Evolutionary conservation across 2,329 filamentous ascomycete species (phyloP).

Genomic region (Sphaerulina musiva): DNA sequence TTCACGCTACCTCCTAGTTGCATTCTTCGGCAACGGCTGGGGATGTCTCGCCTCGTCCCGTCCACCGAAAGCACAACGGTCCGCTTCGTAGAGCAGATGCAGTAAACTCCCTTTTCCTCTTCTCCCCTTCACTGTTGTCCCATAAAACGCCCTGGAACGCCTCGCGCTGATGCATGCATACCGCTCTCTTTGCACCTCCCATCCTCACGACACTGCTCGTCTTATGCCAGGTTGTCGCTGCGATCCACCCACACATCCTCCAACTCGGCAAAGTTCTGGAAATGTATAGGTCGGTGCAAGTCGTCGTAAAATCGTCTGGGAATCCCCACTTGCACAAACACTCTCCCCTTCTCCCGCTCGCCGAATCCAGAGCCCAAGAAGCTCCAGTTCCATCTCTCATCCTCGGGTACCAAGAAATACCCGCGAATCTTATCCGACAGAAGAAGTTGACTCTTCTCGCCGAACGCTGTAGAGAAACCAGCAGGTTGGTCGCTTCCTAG

Average conservation of each 20-base stretch:
- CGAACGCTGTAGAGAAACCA: constrained; percentile 74
- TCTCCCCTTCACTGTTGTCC: neutral
- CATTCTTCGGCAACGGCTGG: no score
- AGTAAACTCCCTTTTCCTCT: neutral
- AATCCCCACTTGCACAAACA: constrained; percentile 90
- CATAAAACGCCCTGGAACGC: neutral
- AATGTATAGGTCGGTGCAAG: constrained; percentile 85
- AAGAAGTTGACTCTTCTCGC: constrained; percentile 89
- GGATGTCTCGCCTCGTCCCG: no score
- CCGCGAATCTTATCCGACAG: constrained; percentile 90
- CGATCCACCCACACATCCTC: constrained; percentile 96
- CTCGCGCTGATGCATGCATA: neutral
- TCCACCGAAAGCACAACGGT: no score
- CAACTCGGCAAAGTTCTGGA: constrained; percentile 93
- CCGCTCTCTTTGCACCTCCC: neutral
- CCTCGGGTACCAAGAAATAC: constrained; percentile 92
- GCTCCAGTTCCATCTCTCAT: constrained; percentile 91
- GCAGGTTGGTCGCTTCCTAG: constrained; percentile 85
- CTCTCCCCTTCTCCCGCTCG: constrained; percentile 71
- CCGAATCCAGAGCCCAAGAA: constrained; percentile 92
- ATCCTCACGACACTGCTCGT: neutral
- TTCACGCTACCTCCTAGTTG: no score
- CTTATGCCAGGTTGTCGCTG: constrained; percentile 80
- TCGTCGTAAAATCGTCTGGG: constrained; percentile 84
- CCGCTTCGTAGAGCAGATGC: no score